Conservation (phyloP, 164 flowering plant species). For the Piper betle region DNA sequence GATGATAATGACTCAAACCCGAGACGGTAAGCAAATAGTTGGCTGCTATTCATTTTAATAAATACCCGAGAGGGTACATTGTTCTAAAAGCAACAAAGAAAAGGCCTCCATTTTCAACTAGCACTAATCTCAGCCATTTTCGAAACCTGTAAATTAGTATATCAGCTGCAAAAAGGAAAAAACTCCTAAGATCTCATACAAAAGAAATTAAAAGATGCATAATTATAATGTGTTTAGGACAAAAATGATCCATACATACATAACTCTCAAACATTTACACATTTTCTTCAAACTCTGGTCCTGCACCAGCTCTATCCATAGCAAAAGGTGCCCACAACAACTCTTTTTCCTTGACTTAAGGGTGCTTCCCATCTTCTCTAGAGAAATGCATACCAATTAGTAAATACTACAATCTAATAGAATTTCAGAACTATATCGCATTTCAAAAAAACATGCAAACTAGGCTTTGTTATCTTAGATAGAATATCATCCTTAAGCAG, state of each 20-base stretch:
- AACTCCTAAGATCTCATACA: neutral
- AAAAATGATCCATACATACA: neutral
- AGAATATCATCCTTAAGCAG: neutral
- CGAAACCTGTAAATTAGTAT: slow-evolving; percentile 48
- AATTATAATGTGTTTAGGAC: neutral
- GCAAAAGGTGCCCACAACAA: slow-evolving; percentile 80
- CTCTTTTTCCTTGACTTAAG: slow-evolving; percentile 47
- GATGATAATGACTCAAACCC: neutral
- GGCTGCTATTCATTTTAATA: neutral
- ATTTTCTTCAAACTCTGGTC: slow-evolving; percentile 79
- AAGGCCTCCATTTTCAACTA: slow-evolving; percentile 56
- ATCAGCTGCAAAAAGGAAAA: neutral
- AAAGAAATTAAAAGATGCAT: neutral
- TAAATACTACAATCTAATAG: no score
- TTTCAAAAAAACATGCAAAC: neutral
- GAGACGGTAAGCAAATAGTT: no score
- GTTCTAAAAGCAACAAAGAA: slow-evolving; percentile 73
- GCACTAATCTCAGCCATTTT: slow-evolving; percentile 79
- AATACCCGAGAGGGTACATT: slow-evolving; percentile 82
- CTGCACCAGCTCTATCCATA: slow-evolving; percentile 86
- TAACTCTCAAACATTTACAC: slow-evolving; percentile 32
- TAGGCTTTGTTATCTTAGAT: no score
- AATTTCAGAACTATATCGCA: no score
- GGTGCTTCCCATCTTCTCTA: slow-evolving; percentile 95
- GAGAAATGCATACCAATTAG: slow-evolving; percentile 9